A percentile compares a stretch with the other conserved stretches of the same genome.
Evolutionary conservation across 2,329 filamentous ascomycete species (phyloP).

Genomic region (Pseudogymnoascus sp.): DNA sequence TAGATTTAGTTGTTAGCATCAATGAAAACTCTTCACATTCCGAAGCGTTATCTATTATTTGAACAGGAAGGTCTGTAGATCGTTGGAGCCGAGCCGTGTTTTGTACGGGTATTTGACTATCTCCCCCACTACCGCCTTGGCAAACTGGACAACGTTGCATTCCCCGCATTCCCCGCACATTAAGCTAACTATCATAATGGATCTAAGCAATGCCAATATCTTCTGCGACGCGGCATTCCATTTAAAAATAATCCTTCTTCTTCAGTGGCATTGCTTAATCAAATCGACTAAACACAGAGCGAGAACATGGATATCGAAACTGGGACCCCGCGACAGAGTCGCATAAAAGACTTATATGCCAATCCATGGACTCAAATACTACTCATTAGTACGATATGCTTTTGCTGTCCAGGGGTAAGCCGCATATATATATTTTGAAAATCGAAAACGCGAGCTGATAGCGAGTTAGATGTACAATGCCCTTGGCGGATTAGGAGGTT

Average conservation of each 20-base stretch:
- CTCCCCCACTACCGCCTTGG: background rate
- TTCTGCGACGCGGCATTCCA: background rate
- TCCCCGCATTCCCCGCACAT: background rate
- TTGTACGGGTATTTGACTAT: background rate
- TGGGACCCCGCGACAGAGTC: background rate
- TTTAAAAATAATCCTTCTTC: background rate
- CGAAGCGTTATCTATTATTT: no score
- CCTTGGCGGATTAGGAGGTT: constrained; percentile 37
- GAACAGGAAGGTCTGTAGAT: background rate
- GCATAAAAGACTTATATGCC: constrained; percentile 28
- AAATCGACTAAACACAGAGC: background rate
- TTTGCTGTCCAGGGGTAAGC: constrained; percentile 39
- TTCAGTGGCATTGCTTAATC: background rate
- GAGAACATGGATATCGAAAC: background rate
- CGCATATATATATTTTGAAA: constrained; percentile 6
- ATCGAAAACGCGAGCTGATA: background rate
- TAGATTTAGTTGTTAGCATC: no score
- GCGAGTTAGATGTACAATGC: constrained; percentile 40
- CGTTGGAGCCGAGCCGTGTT: background rate
- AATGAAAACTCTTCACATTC: no score
- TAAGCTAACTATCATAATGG: background rate
- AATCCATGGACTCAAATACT: constrained; percentile 41
- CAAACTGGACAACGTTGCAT: background rate
- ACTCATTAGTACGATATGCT: constrained; percentile 41
- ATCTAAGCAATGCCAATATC: background rate